A percentile compares a stretch with the other conserved stretches of the same genome.
Conservation (phyloP, 495 filamentous ascomycete species). For the Pseudevernia furfuracea region DNA sequence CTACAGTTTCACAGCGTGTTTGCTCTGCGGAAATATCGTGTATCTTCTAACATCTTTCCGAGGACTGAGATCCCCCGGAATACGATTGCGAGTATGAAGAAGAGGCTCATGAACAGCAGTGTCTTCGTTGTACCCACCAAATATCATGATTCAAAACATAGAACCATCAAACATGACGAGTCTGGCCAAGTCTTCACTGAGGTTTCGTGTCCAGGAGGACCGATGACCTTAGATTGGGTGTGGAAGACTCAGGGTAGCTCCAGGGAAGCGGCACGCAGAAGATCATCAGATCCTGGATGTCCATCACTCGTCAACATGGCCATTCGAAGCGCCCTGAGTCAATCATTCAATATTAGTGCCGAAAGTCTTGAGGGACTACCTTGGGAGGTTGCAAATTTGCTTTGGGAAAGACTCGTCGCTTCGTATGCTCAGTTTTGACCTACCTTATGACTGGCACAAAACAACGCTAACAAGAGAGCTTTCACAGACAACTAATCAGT, state of each 20-base stretch:
- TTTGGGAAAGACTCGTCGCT: constrained; percentile 25
- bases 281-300: constrained; percentile 18
- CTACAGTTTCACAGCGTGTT: neutral
- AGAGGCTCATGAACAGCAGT: neutral
- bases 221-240: constrained; percentile 23
- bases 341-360: constrained; percentile 22
- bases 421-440: constrained; percentile 10
- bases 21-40: neutral
- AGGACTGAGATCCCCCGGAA: neutral
- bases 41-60: neutral
- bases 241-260: constrained; percentile 21
- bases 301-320: constrained; percentile 25
- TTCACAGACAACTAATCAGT: constrained; percentile 25
- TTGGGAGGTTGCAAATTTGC: constrained; percentile 15
- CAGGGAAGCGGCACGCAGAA: neutral
- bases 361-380: constrained; percentile 25
- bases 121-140: neutral
- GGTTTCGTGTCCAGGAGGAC: constrained; percentile 13
- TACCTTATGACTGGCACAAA: neutral
- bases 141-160: neutral
- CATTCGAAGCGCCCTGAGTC: constrained; percentile 17
- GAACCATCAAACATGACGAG: constrained; percentile 14
- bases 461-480: neutral
- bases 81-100: neutral
- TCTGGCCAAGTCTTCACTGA: constrained; percentile 27